Conservation (phyloP, 148 eudicot species). For the Arbutus unedo region DNA sequence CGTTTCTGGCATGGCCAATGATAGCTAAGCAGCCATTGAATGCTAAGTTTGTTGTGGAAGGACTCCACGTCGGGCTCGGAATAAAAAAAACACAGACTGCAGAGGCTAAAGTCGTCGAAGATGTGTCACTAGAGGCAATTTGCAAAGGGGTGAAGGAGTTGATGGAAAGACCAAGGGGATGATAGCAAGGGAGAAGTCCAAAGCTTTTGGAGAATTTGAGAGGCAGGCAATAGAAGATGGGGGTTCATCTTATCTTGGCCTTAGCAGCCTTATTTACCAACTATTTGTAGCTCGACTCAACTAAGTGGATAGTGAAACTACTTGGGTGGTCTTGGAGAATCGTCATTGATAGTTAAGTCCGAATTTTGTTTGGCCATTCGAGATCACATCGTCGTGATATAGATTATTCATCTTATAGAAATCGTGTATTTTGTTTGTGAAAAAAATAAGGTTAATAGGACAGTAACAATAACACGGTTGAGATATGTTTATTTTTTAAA, state of each 20-base stretch:
- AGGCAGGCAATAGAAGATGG: constrained; percentile 18
- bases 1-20: constrained; percentile 33
- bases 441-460: too few relatives aligned
- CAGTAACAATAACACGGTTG: too few relatives aligned
- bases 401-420: too few relatives aligned
- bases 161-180: constrained; percentile 25
- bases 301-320: too few relatives aligned
- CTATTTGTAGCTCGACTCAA: neutral
- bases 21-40: constrained; percentile 32
- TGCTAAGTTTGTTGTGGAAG: constrained; percentile 22
- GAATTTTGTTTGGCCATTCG: too few relatives aligned
- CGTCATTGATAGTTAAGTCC: too few relatives aligned
- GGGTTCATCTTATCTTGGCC: constrained; percentile 23
- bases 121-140: constrained; percentile 6
- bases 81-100: neutral
- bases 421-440: too few relatives aligned
- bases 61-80: constrained; percentile 21
- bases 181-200: neutral
- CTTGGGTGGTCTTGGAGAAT: too few relatives aligned
- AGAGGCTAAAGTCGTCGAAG: neutral
- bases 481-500: too few relatives aligned
- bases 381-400: too few relatives aligned
- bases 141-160: constrained; percentile 30
- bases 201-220: constrained; percentile 12
- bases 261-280: constrained; percentile 14